Conservation (phyloP, 305 asterid genomes). For the Salvia sclarea region DNA sequence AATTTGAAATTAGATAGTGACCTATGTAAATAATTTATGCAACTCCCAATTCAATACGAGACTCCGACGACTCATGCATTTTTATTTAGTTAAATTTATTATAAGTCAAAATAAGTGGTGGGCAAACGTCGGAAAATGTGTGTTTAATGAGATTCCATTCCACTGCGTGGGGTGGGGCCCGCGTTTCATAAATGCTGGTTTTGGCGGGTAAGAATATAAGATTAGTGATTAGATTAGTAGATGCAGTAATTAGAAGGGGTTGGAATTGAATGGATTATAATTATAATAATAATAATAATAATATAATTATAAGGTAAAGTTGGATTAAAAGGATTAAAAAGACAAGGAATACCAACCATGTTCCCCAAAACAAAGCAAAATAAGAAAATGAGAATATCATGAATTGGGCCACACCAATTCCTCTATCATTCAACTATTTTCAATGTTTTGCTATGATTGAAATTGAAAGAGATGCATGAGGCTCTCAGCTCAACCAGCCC, state of each 20-base stretch:
- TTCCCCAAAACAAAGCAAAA: not conserved
- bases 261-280: no score
- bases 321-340: no score
- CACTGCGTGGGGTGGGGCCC: no score
- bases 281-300: no score
- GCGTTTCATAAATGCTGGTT: conserved; percentile 8
- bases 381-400: conserved; percentile 6
- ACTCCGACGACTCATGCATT: not conserved
- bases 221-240: not conserved
- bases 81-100: not conserved
- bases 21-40: not conserved
- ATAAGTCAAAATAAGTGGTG: not conserved
- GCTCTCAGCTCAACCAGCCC: not conserved
- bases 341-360: not conserved
- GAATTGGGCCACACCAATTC: conserved; percentile 8
- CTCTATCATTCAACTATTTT: not conserved
- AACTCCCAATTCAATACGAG: not conserved
- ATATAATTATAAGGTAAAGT: no score
- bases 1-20: no score
- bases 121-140: not conserved
- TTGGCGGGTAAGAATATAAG: conserved; percentile 32
- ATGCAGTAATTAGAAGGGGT: not conserved
- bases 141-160: no score
- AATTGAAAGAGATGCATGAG: conserved; percentile 3
- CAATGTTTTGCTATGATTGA: conserved; percentile 3